Base-by-base conservation (phyloP, 2,329 filamentous ascomycete genomes). In the Rosellinia necatrix region DNA sequence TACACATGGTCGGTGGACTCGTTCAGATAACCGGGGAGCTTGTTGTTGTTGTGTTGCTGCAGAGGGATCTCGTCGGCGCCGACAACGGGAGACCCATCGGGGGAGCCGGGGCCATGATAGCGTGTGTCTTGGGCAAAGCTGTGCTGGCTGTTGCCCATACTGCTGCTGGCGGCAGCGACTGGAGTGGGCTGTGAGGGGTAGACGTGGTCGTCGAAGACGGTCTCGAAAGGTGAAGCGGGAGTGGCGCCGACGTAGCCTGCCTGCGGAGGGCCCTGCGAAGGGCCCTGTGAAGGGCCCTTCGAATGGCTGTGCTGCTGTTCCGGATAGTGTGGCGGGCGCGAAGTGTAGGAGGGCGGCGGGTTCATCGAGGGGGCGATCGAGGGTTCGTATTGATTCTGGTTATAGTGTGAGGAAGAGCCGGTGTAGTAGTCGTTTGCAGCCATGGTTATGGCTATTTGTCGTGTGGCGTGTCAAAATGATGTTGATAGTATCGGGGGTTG, bases 361-460 rank as follows among this genome's bases (percentile, higher is more conserved):
- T 79, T 77, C 47, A 74, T 73, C 47, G 76, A 75, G 27, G 74
- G 70, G 64, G 60, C 51, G 24, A 74, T 71, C 67, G 74, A 79
- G 30, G 71, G 71, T 17, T 72, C 63, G 65, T 74, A 75, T 53
- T 73, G 68, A 54, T 66, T 70, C 62, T 80, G 74, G 62, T 72
- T 64, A 65, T 66, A 66, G 68, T 67, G 67, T 66, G 55, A 56
- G 17, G 71, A 66, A 60, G 71, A 68, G 57, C 74, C 70, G 64
- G 79, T 77, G 74, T 89, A 89, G 74, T 90, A 90, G 66, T 88
- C 83, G 75, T 86, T 81, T 61, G 82, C 78, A 40, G 84, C 81
- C 85, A 88, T 87, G 65, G 49, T 77, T 24, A 17, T 12, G 15
- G 35, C 47, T 38, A 10, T 38, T 10, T 22, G 30, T 29, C n/a